phyloP scores from a whole-genome alignment of 164 flowering plant species.

The Sextonia rubra region DNA sequence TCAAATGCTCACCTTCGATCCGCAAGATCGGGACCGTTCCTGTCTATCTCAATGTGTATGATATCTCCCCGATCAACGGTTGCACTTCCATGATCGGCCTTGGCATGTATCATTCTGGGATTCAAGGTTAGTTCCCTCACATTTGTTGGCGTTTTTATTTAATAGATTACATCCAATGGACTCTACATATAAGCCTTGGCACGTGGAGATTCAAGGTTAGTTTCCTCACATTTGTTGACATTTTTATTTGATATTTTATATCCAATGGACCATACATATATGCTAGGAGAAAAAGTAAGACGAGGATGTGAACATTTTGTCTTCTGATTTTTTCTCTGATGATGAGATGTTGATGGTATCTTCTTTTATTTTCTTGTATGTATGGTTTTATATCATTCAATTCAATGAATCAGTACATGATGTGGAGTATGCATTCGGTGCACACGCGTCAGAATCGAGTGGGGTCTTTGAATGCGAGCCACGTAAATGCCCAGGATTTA shows the following conservation, averaged over 20 bases:
- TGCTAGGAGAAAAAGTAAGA: too few species aligned
- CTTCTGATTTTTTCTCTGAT: background rate
- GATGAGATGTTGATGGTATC: too few species aligned
- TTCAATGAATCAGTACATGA: constrained; percentile 54
- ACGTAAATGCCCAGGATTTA: constrained; percentile 60
- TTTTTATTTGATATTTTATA: too few species aligned
- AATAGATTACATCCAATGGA: background rate
- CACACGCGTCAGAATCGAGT: constrained; percentile 61
- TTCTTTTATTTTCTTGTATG: too few species aligned
- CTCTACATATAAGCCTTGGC: too few species aligned
- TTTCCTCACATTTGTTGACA: too few species aligned
- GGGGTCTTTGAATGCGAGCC: constrained; percentile 84
- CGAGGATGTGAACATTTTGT: too few species aligned
- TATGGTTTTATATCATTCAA: background rate
- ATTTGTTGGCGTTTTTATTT: background rate
- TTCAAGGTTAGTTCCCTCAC: constrained; percentile 40
- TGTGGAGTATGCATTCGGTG: constrained; percentile 81
- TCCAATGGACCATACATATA: too few species aligned
- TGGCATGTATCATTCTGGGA: constrained; percentile 87
- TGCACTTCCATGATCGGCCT: constrained; percentile 82
- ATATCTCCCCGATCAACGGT: constrained; percentile 64
- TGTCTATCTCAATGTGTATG: constrained; percentile 72
- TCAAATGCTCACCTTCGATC: background rate
- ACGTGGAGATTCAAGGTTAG: too few species aligned
- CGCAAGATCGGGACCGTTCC: constrained; percentile 35